Conservation (phyloP, 1,139 yeast species). For the Lodderomyces elongisporus region DNA sequence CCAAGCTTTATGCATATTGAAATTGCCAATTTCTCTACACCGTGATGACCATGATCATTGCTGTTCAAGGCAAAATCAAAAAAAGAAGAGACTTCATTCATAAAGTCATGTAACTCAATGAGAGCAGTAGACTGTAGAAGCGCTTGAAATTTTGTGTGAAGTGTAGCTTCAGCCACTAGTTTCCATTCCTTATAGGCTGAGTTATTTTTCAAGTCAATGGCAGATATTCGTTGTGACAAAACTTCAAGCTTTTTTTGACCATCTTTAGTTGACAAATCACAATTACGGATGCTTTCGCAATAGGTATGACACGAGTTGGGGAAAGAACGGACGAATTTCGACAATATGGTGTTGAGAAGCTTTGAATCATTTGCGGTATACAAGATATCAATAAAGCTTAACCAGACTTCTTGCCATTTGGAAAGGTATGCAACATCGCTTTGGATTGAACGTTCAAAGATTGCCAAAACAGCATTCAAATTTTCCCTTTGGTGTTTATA, state of each 20-base stretch:
- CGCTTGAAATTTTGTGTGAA: slow-evolving; percentile 16
- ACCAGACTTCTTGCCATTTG: slow-evolving; percentile 27
- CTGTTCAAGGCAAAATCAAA: slow-evolving; percentile 21
- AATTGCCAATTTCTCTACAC: slow-evolving; percentile 36
- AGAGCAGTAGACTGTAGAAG: slow-evolving; percentile 2
- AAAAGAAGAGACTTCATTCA: slow-evolving; percentile 10
- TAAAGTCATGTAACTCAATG: slow-evolving; percentile 10
- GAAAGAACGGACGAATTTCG: slow-evolving; percentile 19
- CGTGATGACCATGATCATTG: slow-evolving; percentile 32
- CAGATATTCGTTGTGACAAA: slow-evolving; percentile 12
- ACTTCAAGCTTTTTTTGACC: slow-evolving; percentile 1
- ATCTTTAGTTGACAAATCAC: slow-evolving; percentile 4
- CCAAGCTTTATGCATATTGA: slow-evolving; percentile 23
- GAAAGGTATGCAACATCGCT: slow-evolving; percentile 8
- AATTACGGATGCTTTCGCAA: slow-evolving; percentile 27
- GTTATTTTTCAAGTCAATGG: slow-evolving; percentile 16
- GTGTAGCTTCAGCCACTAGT: slow-evolving; percentile 25
- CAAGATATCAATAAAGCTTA: slow-evolving; percentile 13
- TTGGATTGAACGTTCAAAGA: slow-evolving; percentile 21
- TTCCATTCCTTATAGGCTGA: slow-evolving; percentile 33
- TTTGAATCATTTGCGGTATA: slow-evolving; percentile 5
- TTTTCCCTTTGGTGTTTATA: slow-evolving; percentile 16
- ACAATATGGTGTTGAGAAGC: slow-evolving; percentile 14
- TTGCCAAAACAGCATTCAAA: slow-evolving; percentile 13
- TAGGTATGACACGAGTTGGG: slow-evolving; percentile 23